Base-by-base conservation (phyloP, 2,329 filamentous ascomycete genomes). In the Fusarium sp. region DNA sequence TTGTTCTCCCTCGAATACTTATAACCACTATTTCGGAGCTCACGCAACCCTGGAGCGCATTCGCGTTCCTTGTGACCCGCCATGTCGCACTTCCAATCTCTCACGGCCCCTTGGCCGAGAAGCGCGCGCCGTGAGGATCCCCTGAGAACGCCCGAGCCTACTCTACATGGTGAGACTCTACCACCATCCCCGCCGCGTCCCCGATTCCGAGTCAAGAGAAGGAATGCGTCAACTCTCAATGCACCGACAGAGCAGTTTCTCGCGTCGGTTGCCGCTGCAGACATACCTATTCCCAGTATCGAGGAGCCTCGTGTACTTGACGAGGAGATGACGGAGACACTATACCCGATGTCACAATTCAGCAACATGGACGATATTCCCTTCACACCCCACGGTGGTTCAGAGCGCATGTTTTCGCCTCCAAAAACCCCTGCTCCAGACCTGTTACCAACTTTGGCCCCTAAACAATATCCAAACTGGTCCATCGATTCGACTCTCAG, bases 211-310 rank as follows among this genome's bases (percentile, higher is more conserved):
- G 79, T 90, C 66, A 88, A 88, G 79, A 85, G 86, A 74, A 88
- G 88, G 74, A 84, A 86, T 75, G 84, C 84, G 41, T 85, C 87
- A 46, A 84, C 86, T 63, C 82, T 88, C 16, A 80, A 84, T 65
- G 89, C 89, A 41, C 89, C 90, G 4, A 91, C 90, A 3, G 85
- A 90, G 76, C 88, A 91, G 56, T 92, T 92, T 76, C 85, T 92
- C n/a, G 89, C 89, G 6, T 91, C 89, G 8, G 90, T 92, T 63
- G 89, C 88, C 48, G 89, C 89, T 23, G 90, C 89, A 67, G 90
- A 92, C 77, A 83, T 90, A 8, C 88, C 89, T 29, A 86, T 92
- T 57, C 90, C 89, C 19, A 91, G 89, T 78, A 90, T 92, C 62
- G 90, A 92, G 79, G 84, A 87, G 68, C 85, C 88, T 56, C 83